Evolutionary conservation across 768 basidiomycete genomes (phyloP).

Genomic region (Podaxis rugospora): DNA sequence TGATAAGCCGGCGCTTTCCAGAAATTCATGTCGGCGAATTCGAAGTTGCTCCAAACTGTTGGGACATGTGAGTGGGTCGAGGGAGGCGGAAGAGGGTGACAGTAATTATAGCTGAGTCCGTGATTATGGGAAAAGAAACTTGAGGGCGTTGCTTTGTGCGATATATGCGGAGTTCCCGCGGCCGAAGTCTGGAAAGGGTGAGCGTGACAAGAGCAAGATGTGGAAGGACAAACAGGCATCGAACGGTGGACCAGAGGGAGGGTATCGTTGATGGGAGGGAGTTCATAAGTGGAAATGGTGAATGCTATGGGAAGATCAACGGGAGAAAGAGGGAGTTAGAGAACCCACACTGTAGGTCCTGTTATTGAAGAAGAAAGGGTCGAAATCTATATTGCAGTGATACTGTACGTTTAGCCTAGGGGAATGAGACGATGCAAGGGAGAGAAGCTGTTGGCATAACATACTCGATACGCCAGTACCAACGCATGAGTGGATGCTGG

Average conservation of each 20-base stretch:
- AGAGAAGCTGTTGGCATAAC: conserved; percentile 8
- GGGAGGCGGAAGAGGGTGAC: conserved; percentile 19
- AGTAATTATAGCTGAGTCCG: conserved; percentile 71
- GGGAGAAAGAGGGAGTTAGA: conserved; percentile 7
- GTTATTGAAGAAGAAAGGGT: conserved; percentile 67
- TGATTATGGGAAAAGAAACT: conserved; percentile 67
- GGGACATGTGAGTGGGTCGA: neutral
- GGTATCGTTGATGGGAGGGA: conserved; percentile 73
- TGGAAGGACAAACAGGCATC: conserved; percentile 36
- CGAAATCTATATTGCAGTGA: conserved; percentile 64
- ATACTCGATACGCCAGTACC: conserved; percentile 66
- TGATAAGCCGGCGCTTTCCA: conserved; percentile 63
- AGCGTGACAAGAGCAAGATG: neutral
- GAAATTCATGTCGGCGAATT: conserved; percentile 66
- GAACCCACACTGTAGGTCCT: conserved; percentile 56
- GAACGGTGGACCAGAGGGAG: conserved; percentile 69
- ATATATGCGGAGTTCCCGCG: conserved; percentile 50
- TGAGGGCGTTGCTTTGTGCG: conserved; percentile 55
- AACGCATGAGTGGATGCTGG: conserved; percentile 64
- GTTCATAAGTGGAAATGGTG: conserved; percentile 75
- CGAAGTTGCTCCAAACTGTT: conserved; percentile 67
- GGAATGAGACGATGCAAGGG: conserved; percentile 12
- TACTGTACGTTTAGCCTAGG: conserved; percentile 66
- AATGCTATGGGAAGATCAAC: conserved; percentile 40
- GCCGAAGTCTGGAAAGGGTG: conserved; percentile 50